Base-by-base conservation (phyloP, 225 moss, liverwort and hornwort species). In the Takakia lepidozioides region DNA sequence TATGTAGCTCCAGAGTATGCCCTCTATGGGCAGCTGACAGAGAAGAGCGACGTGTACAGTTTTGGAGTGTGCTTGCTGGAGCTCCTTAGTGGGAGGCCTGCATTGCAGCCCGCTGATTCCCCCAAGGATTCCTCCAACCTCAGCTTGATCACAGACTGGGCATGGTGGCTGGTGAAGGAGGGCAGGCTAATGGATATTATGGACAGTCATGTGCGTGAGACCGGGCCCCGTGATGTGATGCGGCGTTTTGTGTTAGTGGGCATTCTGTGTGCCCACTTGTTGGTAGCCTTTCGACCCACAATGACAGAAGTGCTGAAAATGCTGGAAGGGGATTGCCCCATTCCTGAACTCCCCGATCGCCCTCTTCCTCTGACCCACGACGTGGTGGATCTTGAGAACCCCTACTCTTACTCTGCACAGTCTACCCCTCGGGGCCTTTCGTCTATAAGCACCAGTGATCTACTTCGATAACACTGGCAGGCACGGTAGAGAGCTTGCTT, bases 31-130 rank as follows among this genome's bases (percentile, higher is more conserved):
- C 81, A 81, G 68, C 66, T 92, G 8, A 81, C 84, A n/a, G 84
- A 87, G 52, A 75, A 73, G 58, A 76, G 84, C 52, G 91, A 92
- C 45, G 91, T 87, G 19, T 92, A 92, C 51, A 92, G 91, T 66
- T 87, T 87, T 25, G 91, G 91, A 2, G 87, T 92, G n/a, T 81
- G 86, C 48, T 58, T 92, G 37, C 62, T 92, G 49, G 87, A 92
- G 71, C 75, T 92, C 25, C 73, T 92, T 61, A 87, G 84, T 39
- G 84, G 91, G 8, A 72, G 84, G 52, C 71, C 63, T 28, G 91
- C 87, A 5, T 54, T 87, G 50, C 52, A 67, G 11, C 8, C 32
- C 32, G 7, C 32, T 32, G 32, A 32, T 32, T 6, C 0, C 32
- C 32, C 32, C 7, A 7, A 32, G 32, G 11, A n/a, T n/a, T n/a